Evolutionary conservation across 495 filamentous ascomycete genomes (phyloP).

Genomic region (Aspergillus asperescens): DNA sequence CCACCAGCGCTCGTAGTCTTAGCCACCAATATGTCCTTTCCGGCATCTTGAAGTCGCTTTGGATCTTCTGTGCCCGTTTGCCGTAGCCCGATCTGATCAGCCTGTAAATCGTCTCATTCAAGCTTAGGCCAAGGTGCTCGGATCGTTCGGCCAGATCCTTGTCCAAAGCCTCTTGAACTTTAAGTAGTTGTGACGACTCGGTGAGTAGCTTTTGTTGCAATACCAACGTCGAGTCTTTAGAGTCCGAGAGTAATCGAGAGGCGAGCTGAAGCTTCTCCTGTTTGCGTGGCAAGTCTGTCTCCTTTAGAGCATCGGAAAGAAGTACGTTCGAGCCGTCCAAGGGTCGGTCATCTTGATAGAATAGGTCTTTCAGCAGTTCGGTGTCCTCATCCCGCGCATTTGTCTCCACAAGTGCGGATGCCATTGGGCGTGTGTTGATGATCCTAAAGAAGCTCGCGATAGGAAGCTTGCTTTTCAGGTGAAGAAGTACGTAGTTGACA

Average conservation of each 20-base stretch:
- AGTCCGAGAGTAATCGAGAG: slow-evolving; percentile 72
- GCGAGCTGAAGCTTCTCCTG: slow-evolving; percentile 83
- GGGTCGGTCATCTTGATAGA: slow-evolving; percentile 94
- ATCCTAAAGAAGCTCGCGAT: slow-evolving; percentile 88
- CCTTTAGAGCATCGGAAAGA: slow-evolving; percentile 68
- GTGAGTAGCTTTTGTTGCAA: slow-evolving; percentile 71
- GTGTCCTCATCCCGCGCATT: slow-evolving; percentile 70
- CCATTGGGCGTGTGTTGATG: slow-evolving; percentile 80
- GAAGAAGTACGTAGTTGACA: slow-evolving; percentile 80
- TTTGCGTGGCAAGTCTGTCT: slow-evolving; percentile 56
- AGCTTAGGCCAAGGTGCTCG: slow-evolving; percentile 74
- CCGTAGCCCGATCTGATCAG: slow-evolving; percentile 68
- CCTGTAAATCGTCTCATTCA: slow-evolving; percentile 88
- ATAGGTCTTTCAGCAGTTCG: slow-evolving; percentile 88
- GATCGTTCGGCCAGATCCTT: slow-evolving; percentile 60
- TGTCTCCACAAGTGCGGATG: slow-evolving; percentile 84
- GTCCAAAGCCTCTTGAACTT: slow-evolving; percentile 77
- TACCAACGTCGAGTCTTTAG: slow-evolving; percentile 61
- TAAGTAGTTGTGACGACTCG: slow-evolving; percentile 73
- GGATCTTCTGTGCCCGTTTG: slow-evolving; percentile 76
- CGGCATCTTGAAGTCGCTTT: slow-evolving; percentile 86
- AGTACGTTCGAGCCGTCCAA: slow-evolving; percentile 85
- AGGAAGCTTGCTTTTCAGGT: slow-evolving; percentile 85
- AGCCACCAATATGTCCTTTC: slow-evolving; percentile 91
- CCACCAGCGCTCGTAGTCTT: slow-evolving; percentile 80